A percentile compares a stretch with the other conserved stretches of the same genome.
These are phyloP conservation scores for Gossypium laxum DNA, from an alignment of 441 rosid species.

Conservation along the genomic window DNA sequence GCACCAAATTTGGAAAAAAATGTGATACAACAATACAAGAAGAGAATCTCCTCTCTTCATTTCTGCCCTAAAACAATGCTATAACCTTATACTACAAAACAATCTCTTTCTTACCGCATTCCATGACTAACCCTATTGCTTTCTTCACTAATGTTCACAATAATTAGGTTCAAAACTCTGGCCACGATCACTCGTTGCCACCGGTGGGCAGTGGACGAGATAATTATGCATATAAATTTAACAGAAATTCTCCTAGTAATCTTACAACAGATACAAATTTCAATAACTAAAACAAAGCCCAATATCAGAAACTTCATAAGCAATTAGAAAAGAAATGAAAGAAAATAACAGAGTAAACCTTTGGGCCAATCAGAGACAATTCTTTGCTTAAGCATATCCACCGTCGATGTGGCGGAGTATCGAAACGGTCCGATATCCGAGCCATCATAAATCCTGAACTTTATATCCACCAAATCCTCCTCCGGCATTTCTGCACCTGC, in stretches of 20 bases:
- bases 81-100: background rate
- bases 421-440: slow-evolving; percentile 88
- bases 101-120: background rate
- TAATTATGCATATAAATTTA: background rate
- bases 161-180: background rate
- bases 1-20: background rate
- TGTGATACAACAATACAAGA: background rate
- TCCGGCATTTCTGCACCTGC: slow-evolving; percentile 56
- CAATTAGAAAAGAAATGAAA: background rate
- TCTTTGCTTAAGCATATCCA: slow-evolving; percentile 77
- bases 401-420: slow-evolving; percentile 68
- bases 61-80: background rate
- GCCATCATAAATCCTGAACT: slow-evolving; percentile 82
- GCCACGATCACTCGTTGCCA: background rate
- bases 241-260: background rate
- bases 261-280: background rate
- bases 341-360: slow-evolving; percentile 30
- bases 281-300: background rate
- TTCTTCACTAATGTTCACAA: background rate
- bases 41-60: background rate
- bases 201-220: too few relatives aligned
- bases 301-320: background rate
- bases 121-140: background rate
- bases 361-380: slow-evolving; percentile 91
- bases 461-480: slow-evolving; percentile 69